These are phyloP conservation scores for Rubroshorea leprosula DNA, from an alignment of 345 rosid species.

Conservation along the genomic window DNA sequence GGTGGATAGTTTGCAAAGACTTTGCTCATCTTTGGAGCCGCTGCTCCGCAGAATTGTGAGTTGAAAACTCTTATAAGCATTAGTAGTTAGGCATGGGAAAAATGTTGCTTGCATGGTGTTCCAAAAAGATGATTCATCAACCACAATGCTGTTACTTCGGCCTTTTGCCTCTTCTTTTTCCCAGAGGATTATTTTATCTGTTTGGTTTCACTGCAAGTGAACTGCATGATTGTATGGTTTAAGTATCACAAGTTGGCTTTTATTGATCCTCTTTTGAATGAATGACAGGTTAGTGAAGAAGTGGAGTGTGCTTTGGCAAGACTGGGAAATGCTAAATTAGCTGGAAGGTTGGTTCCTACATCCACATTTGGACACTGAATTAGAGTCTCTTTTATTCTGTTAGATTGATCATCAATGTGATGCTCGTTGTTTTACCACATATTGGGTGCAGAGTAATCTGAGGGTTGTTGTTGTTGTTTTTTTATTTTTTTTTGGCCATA, in stretches of 20 bases:
- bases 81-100: neutral
- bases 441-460: too few relatives aligned
- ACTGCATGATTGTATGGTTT: neutral
- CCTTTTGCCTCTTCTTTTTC: too few relatives aligned
- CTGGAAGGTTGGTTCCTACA: constrained; percentile 43
- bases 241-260: neutral
- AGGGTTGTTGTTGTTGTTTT: too few relatives aligned
- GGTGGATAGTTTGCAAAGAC: constrained; percentile 84
- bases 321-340: constrained; percentile 46
- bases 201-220: too few relatives aligned
- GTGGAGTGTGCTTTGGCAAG: constrained; percentile 81
- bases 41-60: constrained; percentile 87
- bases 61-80: constrained; percentile 9
- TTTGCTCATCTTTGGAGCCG: constrained; percentile 94
- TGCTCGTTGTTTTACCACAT: too few relatives aligned
- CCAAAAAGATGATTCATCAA: neutral
- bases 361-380: constrained; percentile 2
- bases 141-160: too few relatives aligned
- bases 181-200: too few relatives aligned
- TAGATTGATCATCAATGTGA: neutral
- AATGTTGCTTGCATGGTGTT: neutral
- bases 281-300: constrained; percentile 83
- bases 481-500: too few relatives aligned
- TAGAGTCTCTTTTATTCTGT: neutral
- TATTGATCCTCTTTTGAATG: constrained; percentile 12